phyloP scores from a whole-genome alignment of 768 basidiomycete genomes.

The Asterophora parasitica region DNA sequence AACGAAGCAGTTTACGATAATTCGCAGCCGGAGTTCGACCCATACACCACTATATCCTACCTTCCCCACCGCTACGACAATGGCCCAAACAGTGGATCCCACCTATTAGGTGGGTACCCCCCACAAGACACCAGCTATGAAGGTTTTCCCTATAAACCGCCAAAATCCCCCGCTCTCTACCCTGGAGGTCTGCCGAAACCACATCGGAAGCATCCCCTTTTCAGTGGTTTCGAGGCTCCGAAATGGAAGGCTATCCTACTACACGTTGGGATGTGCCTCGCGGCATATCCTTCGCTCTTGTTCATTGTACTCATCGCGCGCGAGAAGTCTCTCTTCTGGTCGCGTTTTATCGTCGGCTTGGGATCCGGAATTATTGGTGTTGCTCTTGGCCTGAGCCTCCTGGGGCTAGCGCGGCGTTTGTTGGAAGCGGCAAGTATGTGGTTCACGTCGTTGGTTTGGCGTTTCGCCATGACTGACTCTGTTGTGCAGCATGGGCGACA shows the following conservation, averaged over 20 bases:
- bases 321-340: slow-evolving; percentile 34
- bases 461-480: neutral
- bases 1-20: slow-evolving; percentile 9
- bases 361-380: slow-evolving; percentile 31
- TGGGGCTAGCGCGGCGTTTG: slow-evolving; percentile 24
- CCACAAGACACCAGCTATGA: neutral
- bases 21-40: slow-evolving; percentile 12
- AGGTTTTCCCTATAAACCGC: slow-evolving; percentile 4
- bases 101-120: neutral
- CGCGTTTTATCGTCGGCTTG: slow-evolving; percentile 31
- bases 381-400: slow-evolving; percentile 26
- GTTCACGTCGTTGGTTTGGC: neutral
- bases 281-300: slow-evolving; percentile 31
- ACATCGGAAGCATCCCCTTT: slow-evolving; percentile 24
- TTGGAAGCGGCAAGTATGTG: slow-evolving; percentile 35
- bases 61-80: neutral
- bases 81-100: neutral
- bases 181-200: slow-evolving; percentile 8
- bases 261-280: slow-evolving; percentile 27
- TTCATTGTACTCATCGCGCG: slow-evolving; percentile 25
- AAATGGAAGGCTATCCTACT: slow-evolving; percentile 25
- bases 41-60: neutral
- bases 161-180: slow-evolving; percentile 11
- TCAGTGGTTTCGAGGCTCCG: slow-evolving; percentile 28
- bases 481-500: slow-evolving; percentile 36